A percentile compares a stretch with the other conserved stretches of the same genome.
These are phyloP conservation scores for Podila epigama DNA, from an alignment of 192 early-diverging fungal genomes.

Conservation along the genomic window DNA sequence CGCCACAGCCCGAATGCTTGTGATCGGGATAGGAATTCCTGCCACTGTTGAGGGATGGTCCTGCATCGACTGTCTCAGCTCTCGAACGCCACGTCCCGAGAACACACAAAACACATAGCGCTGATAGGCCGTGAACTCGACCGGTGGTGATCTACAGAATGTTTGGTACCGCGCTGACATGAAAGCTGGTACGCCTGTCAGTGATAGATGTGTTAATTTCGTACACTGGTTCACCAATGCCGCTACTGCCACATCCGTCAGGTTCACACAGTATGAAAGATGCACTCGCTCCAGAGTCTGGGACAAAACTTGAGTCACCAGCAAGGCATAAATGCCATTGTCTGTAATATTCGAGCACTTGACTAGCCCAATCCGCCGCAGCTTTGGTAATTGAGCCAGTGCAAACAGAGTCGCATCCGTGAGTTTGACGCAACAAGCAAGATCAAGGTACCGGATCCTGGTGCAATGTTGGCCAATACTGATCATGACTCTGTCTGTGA, in stretches of 20 bases:
- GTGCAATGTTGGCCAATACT: conserved; percentile 55
- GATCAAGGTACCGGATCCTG: conserved; percentile 62
- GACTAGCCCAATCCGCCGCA: conserved; percentile 64
- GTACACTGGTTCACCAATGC: conserved; percentile 55
- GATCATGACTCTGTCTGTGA: conserved; percentile 59
- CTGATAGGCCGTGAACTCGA: conserved; percentile 59
- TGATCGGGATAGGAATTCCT: not conserved
- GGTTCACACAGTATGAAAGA: conserved; percentile 60
- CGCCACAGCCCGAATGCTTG: conserved; percentile 5
- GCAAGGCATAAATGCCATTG: conserved; percentile 54
- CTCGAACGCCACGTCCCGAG: conserved; percentile 63
- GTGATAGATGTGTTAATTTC: conserved; percentile 58
- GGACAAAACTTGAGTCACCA: conserved; percentile 43
- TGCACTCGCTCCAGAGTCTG: conserved; percentile 63
- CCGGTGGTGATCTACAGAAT: conserved; percentile 61
- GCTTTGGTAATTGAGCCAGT: conserved; percentile 58
- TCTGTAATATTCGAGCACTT: conserved; percentile 70
- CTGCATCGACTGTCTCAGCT: conserved; percentile 49
- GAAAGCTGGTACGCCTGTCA: conserved; percentile 63
- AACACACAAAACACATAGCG: conserved; percentile 67
- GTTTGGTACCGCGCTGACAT: conserved; percentile 53
- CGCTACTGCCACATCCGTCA: conserved; percentile 52
- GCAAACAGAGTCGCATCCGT: conserved; percentile 60
- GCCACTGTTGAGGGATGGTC: conserved; percentile 7
- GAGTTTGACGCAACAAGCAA: conserved; percentile 60